Evolutionary conservation across 352 stramenopile genomes (phyloP).

Genomic region (Phytophthora pluvialis): DNA sequence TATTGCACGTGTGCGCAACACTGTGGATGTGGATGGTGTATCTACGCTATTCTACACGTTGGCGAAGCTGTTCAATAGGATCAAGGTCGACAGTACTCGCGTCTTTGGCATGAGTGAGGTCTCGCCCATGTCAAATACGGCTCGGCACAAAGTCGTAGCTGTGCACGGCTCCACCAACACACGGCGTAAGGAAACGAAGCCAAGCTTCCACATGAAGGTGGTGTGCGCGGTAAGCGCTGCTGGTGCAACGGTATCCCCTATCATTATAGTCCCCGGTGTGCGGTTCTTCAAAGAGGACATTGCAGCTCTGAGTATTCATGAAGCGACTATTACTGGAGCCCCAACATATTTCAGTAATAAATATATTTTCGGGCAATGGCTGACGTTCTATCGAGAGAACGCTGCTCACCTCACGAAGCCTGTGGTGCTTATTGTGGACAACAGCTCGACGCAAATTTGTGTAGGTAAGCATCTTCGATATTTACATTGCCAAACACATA

Average conservation of each 20-base stretch:
- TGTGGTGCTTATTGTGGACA: conserved; percentile 2
- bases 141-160: neutral
- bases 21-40: neutral
- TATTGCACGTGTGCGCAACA: neutral
- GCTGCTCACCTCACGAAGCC: neutral
- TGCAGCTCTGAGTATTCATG: neutral
- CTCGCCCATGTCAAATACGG: neutral
- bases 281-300: neutral
- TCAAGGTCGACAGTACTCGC: neutral
- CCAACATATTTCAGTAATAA: neutral
- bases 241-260: neutral
- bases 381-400: neutral
- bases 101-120: neutral
- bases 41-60: neutral
- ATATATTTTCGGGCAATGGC: neutral
- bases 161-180: neutral
- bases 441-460: neutral
- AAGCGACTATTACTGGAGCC: neutral
- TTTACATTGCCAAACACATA: neutral
- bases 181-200: neutral
- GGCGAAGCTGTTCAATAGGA: neutral
- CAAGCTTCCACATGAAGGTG: conserved; percentile 1
- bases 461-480: neutral
- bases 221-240: neutral
- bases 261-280: neutral